phyloP scores from a whole-genome alignment of 371 early-diverging fungal species.

The Apophysomyces sp. region DNA sequence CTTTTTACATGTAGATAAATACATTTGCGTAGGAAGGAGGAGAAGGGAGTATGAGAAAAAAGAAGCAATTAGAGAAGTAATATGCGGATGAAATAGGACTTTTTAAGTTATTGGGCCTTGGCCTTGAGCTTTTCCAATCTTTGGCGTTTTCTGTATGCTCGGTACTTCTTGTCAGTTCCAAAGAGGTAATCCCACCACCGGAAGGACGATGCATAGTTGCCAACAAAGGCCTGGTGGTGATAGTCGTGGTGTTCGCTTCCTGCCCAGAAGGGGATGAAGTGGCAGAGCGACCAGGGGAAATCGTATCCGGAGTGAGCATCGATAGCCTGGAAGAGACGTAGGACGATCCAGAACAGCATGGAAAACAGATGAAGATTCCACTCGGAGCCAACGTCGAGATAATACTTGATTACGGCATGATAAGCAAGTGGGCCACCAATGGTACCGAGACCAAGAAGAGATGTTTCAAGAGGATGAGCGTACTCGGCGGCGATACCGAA shows the following conservation, averaged over 20 bases:
- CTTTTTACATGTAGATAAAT: not conserved
- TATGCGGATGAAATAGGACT: not conserved
- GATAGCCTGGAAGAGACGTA: slow-evolving; percentile 79
- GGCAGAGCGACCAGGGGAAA: slow-evolving; percentile 87
- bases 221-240: slow-evolving; percentile 81
- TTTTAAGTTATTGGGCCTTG: not conserved
- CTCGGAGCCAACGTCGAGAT: slow-evolving; percentile 13
- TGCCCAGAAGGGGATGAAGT: slow-evolving; percentile 78
- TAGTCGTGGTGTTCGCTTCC: slow-evolving; percentile 87
- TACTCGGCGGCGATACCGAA: slow-evolving; percentile 89
- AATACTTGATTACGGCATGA: slow-evolving; percentile 14
- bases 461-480: slow-evolving; percentile 80
- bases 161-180: slow-evolving; percentile 80
- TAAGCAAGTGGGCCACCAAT: slow-evolving; percentile 72
- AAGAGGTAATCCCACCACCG: slow-evolving; percentile 83
- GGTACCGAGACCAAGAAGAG: slow-evolving; percentile 76
- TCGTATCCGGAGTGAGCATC: slow-evolving; percentile 96
- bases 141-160: slow-evolving; percentile 59
- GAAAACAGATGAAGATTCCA: slow-evolving; percentile 80
- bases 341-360: slow-evolving; percentile 77
- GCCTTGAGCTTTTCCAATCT: slow-evolving; percentile 20
- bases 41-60: not conserved
- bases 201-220: slow-evolving; percentile 80
- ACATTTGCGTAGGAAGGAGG: not conserved
- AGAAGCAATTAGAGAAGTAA: not conserved